Percentiles rank a stretch among this genome's conserved stretches.
Evolutionary conservation across 495 filamentous ascomycete genomes (phyloP).

Genomic region (Tuber umbilicatum): DNA sequence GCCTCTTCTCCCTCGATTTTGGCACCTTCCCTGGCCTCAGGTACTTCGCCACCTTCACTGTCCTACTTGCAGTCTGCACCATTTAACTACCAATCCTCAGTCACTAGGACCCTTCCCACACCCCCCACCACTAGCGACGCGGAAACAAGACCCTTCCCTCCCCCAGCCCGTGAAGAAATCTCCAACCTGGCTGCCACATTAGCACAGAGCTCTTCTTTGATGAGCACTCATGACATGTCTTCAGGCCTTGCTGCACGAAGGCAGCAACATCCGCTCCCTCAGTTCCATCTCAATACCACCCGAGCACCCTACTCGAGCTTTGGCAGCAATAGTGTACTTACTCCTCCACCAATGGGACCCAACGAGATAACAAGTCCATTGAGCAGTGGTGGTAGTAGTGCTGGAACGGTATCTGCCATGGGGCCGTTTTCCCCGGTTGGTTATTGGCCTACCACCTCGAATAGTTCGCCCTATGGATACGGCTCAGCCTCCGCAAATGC

Average conservation of each 20-base stretch:
- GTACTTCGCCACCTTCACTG: constrained; percentile 25
- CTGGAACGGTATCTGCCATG: constrained; percentile 33
- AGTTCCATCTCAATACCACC: constrained; percentile 38
- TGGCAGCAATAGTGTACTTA: constrained; percentile 28
- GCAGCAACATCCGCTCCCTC: constrained; percentile 35
- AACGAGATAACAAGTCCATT: constrained; percentile 38
- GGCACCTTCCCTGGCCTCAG: constrained; percentile 29
- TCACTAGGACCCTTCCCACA: constrained; percentile 34
- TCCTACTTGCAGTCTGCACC: constrained; percentile 30
- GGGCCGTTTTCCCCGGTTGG: constrained; percentile 36
- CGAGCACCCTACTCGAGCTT: constrained; percentile 31
- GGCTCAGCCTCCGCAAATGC: constrained; percentile 25
- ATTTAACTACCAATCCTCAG: constrained; percentile 25
- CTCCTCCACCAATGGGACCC: constrained; percentile 34
- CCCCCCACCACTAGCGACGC: constrained; percentile 37
- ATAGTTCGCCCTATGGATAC: constrained; percentile 35
- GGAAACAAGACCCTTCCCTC: constrained; percentile 32
- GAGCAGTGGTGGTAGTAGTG: constrained; percentile 34
- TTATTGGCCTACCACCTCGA: constrained; percentile 31
- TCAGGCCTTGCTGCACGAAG: constrained; percentile 40
- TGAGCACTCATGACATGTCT: constrained; percentile 37
- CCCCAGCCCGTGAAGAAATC: constrained; percentile 34
- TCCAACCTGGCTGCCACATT: constrained; percentile 37
- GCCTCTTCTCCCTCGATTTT: constrained; percentile 32
- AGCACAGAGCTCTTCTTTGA: constrained; percentile 35